Percentiles rank a stretch among this genome's conserved stretches.
These are phyloP conservation scores for Mesotaenium endlicherianum DNA, from an alignment of 139 green algal genomes.

Conservation along the genomic window DNA sequence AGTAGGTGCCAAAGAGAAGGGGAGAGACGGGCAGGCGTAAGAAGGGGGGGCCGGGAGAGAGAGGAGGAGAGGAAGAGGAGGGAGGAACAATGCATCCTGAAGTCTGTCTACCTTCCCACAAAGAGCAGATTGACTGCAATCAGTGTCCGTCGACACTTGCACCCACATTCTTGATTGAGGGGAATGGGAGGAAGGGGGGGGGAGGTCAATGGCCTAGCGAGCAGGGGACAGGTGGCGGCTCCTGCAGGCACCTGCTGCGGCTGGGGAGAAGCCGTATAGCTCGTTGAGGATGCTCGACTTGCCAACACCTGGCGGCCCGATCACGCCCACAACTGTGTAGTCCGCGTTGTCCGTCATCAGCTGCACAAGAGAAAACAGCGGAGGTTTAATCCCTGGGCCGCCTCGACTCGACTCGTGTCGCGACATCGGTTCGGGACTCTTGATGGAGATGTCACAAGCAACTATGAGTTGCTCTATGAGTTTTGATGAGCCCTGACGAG, in stretches of 20 bases:
- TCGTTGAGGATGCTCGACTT: slow-evolving; percentile 40
- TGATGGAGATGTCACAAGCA: not conserved
- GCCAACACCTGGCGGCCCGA: slow-evolving; percentile 3
- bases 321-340: slow-evolving; percentile 32
- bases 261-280: slow-evolving; percentile 7
- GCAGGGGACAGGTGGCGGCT: not conserved
- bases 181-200: not conserved
- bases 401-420: not conserved
- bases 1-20: no score
- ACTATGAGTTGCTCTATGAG: not conserved
- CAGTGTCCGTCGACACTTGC: not conserved
- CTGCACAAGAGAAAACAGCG: not conserved
- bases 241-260: slow-evolving; percentile 7
- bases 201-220: not conserved
- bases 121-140: not conserved
- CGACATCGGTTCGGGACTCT: not conserved
- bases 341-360: slow-evolving; percentile 25
- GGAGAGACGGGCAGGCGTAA: no score
- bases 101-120: not conserved
- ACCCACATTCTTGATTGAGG: not conserved
- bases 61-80: no score
- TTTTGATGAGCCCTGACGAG: not conserved
- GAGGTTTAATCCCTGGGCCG: no score
- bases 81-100: not conserved
- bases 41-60: no score